Percentiles rank a stretch among this genome's conserved stretches.
Evolutionary conservation across 1,284 basidiomycete species (phyloP).

Genomic region (Sanguinoderma infundibulare): DNA sequence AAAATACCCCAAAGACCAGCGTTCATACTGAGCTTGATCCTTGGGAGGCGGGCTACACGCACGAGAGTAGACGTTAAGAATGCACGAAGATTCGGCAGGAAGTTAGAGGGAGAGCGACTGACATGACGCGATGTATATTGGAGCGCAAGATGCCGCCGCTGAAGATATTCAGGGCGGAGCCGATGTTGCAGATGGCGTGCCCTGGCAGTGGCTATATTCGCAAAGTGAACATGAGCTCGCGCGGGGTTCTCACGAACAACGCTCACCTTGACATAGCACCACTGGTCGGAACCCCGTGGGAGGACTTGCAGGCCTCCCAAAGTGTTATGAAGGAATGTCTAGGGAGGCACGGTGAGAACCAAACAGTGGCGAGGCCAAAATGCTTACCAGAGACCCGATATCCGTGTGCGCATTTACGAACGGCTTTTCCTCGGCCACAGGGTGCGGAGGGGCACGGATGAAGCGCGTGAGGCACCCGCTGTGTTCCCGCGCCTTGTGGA

Average conservation of each 20-base stretch:
- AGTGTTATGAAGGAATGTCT: conserved; percentile 70
- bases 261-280: conserved; percentile 69
- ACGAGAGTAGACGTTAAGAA: background rate
- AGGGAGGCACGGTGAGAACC: background rate
- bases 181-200: conserved; percentile 41
- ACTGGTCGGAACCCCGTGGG: conserved; percentile 58
- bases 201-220: conserved; percentile 33
- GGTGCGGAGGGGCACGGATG: conserved; percentile 32
- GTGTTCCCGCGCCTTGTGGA: conserved; percentile 17
- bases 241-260: background rate
- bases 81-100: no score
- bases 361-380: background rate
- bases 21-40: conserved; percentile 35
- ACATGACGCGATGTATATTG: conserved; percentile 42
- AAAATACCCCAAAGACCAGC: conserved; percentile 44
- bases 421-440: conserved; percentile 20
- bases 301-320: conserved; percentile 75
- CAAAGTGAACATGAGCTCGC: background rate
- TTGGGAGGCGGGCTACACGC: conserved; percentile 32
- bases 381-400: conserved; percentile 37
- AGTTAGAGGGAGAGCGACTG: conserved; percentile 8
- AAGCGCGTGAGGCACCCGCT: conserved; percentile 31
- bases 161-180: conserved; percentile 42
- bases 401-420: conserved; percentile 38
- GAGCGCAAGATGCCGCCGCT: conserved; percentile 43